A percentile compares a stretch with the other conserved stretches of the same genome.
Conservation (phyloP, 2,329 filamentous ascomycete genomes). For the Cylindrodendrum hubeiense region DNA sequence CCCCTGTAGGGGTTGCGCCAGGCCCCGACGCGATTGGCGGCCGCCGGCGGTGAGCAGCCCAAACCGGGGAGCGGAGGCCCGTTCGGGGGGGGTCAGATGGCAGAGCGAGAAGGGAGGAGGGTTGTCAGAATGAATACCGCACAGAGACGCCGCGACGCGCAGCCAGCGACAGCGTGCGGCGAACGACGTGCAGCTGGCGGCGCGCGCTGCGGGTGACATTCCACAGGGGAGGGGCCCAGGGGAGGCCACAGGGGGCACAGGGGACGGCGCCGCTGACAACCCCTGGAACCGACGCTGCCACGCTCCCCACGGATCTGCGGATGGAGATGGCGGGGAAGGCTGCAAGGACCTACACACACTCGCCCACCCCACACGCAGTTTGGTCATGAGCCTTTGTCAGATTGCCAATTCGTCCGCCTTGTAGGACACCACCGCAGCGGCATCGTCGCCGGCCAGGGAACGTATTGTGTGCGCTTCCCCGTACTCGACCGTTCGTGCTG, state of each 20-base stretch:
- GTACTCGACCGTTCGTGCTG: no score
- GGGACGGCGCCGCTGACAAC: no score
- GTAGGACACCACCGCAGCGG: no score
- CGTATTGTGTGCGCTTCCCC: no score
- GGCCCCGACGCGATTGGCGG: neutral
- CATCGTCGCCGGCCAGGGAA: no score
- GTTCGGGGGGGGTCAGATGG: constrained; percentile 8
- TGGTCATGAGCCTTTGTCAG: constrained; percentile 29
- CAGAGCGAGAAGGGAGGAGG: neutral
- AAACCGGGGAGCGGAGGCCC: neutral
- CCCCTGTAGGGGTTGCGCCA: constrained; percentile 17
- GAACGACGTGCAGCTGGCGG: no score
- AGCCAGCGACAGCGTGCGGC: no score
- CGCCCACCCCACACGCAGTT: constrained; percentile 19
- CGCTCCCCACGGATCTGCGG: neutral
- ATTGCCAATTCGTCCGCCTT: constrained; percentile 20
- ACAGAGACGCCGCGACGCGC: no score
- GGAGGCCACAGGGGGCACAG: no score
- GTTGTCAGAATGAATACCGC: neutral
- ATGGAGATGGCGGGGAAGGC: constrained; percentile 18
- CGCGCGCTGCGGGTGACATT: neutral
- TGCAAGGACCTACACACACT: no score
- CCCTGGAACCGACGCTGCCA: neutral
- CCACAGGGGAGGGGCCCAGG: no score
- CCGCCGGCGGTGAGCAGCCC: constrained; percentile 5